Conservation (phyloP, 345 rosid species). For the Salix udensis region DNA sequence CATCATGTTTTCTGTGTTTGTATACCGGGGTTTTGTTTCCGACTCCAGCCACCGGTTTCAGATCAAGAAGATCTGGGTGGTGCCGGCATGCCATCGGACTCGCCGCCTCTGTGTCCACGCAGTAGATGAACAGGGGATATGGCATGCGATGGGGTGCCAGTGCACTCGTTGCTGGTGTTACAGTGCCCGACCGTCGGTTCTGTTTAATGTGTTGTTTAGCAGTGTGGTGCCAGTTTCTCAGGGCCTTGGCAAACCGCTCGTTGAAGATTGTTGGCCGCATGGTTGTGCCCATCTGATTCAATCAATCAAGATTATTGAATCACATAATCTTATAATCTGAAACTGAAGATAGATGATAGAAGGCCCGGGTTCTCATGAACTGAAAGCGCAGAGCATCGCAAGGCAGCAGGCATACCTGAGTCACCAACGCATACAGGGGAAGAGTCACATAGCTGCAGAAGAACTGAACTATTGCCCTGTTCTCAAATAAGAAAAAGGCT, state of each 20-base stretch:
- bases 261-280: slow-evolving; percentile 87
- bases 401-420: slow-evolving; percentile 49
- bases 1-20: not conserved
- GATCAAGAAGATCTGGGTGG: slow-evolving; percentile 31
- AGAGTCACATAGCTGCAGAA: slow-evolving; percentile 91
- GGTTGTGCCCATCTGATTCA: slow-evolving; percentile 69
- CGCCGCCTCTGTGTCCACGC: slow-evolving; percentile 35
- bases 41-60: slow-evolving; percentile 25
- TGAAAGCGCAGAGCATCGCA: not conserved
- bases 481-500: not conserved
- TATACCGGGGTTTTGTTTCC: not conserved
- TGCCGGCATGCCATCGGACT: slow-evolving; percentile 32
- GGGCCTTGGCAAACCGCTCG: slow-evolving; percentile 64
- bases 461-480: slow-evolving; percentile 71
- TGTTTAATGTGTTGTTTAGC: slow-evolving; percentile 63
- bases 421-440: slow-evolving; percentile 89
- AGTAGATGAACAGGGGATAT: slow-evolving; percentile 77
- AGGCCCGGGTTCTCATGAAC: not conserved
- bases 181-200: slow-evolving; percentile 39
- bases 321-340: not conserved
- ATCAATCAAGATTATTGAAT: not conserved
- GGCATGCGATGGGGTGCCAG: slow-evolving; percentile 64
- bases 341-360: not conserved
- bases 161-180: slow-evolving; percentile 56
- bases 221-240: slow-evolving; percentile 66